Base-by-base conservation (phyloP, 176 grass and related monocot species). In the Phyllostachys edulis region DNA sequence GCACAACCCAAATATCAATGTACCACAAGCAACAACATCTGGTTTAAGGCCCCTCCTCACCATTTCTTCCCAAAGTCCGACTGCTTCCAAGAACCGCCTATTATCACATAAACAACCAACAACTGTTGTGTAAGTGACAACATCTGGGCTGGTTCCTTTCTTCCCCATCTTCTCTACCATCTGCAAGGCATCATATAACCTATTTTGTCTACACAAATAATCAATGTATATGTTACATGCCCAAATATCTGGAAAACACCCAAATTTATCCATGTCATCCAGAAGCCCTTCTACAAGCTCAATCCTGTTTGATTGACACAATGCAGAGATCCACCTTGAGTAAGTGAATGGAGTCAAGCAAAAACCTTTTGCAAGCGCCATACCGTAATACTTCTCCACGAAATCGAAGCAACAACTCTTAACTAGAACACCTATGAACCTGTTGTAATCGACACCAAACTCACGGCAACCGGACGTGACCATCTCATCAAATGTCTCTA, bases 401-500 rank as follows among this genome's bases (percentile, higher is more conserved):
- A 87, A 87, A 90, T 94, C 89, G 42, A 94, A 94, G 73, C 87
- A 91, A 40, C 71, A 82, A 46, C 92, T 87, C 79, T 85, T 82
- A 80, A 92, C 54, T 39, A 94, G 54, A 15, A 94, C 87, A 67
- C 92, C 87, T 73, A 94, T 90, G 84, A 92, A 90, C 85, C 81
- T 87, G 56, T 94, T 94, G 23, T 90, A 90, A 47, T 94, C 92
- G 2, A 94, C 57, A 34, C 87, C 83, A 73, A 94, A 94, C 68
- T 90, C 73, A 39, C 92, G 92, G 63, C 92, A 91, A 79, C 87
- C 89, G 0, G 87, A 88, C 4, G 23, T 36, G 64, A 92, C 32
- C 92, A 94, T 94, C 38, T 91, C 87, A 92, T 94, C 92, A 83
- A 94, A 94, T n/a, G 80, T 91, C 38, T 75, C 67, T 71, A 94